A percentile compares a stretch with the other conserved stretches of the same genome.
phyloP scores from a whole-genome alignment of 2,329 filamentous ascomycete genomes.

The Aspergillus thermomutatus region DNA sequence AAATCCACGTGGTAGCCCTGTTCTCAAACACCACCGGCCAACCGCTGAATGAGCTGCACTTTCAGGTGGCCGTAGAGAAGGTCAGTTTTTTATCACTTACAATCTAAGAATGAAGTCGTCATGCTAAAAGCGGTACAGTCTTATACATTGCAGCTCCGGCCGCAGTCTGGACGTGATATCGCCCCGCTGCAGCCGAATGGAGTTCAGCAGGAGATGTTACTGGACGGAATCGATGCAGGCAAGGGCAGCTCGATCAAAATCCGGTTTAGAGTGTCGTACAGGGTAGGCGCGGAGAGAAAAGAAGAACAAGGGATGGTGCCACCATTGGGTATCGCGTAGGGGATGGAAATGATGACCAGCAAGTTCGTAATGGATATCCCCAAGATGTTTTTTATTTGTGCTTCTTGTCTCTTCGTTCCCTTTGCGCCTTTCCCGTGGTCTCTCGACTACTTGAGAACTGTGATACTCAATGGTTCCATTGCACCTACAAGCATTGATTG shows the following conservation, averaged over 20 bases:
- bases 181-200: constrained; percentile 69
- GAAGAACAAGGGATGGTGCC: constrained; percentile 84
- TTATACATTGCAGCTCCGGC: constrained; percentile 75
- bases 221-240: constrained; percentile 69
- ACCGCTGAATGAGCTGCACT: constrained; percentile 74
- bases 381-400: neutral
- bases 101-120: constrained; percentile 1
- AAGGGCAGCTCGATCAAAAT: constrained; percentile 82
- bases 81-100: constrained; percentile 45
- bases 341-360: neutral
- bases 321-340: constrained; percentile 68
- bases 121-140: constrained; percentile 51
- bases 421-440: neutral
- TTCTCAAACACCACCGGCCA: constrained; percentile 78
- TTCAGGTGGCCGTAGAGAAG: constrained; percentile 91
- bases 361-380: neutral
- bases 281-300: constrained; percentile 58
- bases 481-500: neutral
- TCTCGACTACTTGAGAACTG: neutral
- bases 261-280: constrained; percentile 83
- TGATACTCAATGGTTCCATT: neutral
- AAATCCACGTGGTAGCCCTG: constrained; percentile 67
- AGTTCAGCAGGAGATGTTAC: constrained; percentile 74
- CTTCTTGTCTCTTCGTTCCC: neutral
- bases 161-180: constrained; percentile 77